Percentiles rank a stretch among this genome's conserved stretches.
Evolutionary conservation across 1,284 basidiomycete genomes (phyloP).

Genomic region (Singerocomus inundabilis): DNA sequence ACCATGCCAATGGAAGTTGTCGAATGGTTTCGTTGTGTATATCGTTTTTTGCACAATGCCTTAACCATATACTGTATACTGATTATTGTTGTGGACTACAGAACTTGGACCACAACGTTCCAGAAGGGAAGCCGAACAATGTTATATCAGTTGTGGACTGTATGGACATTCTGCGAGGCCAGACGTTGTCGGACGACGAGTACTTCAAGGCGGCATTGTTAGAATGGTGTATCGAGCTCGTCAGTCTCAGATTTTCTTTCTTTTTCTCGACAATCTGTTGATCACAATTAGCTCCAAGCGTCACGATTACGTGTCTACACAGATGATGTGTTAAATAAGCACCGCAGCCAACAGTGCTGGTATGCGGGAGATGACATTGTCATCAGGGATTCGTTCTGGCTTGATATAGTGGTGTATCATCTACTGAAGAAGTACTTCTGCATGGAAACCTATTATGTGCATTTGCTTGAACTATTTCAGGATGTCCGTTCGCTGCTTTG

Average conservation of each 20-base stretch:
- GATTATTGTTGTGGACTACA: too few species aligned
- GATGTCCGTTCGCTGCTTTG: constrained; percentile 49
- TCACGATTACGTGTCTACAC: too few species aligned
- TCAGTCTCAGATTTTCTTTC: constrained; percentile 28
- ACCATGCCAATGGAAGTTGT: too few species aligned
- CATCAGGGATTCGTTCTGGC: constrained; percentile 95
- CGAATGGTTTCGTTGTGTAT: too few species aligned
- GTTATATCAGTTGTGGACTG: constrained; percentile 95
- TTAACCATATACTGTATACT: too few species aligned
- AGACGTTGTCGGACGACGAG: constrained; percentile 72
- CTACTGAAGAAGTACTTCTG: constrained; percentile 90
- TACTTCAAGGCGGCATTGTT: constrained; percentile 89
- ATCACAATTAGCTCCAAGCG: too few species aligned
- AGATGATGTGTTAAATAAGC: constrained; percentile 89
- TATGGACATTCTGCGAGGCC: constrained; percentile 82
- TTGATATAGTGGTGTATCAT: constrained; percentile 89
- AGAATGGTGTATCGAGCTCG: constrained; percentile 96
- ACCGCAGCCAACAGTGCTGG: constrained; percentile 97
- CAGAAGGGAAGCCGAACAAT: constrained; percentile 95
- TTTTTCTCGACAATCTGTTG: too few species aligned
- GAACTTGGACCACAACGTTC: constrained; percentile 94
- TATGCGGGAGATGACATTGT: constrained; percentile 83
- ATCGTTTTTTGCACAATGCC: too few species aligned
- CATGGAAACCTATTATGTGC: constrained; percentile 76
- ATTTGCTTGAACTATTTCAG: constrained; percentile 88